Base-by-base conservation (phyloP, 2,329 filamentous ascomycete genomes). In the Aspergillus brunneoviolaceus region DNA sequence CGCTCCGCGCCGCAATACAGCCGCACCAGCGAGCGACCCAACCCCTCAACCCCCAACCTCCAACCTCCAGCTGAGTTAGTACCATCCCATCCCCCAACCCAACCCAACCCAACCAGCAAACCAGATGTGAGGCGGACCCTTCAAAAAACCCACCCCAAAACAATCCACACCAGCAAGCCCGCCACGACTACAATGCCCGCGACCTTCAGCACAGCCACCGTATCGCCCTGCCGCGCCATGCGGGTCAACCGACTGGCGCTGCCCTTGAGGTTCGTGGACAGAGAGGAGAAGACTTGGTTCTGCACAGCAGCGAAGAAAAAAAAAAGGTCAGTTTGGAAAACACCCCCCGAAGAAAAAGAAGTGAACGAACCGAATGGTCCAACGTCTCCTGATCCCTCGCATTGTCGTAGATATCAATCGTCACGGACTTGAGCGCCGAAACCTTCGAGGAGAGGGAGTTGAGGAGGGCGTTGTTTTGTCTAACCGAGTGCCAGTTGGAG, bases 391-490 rank as follows among this genome's bases (percentile, higher is more conserved):
- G 94, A 69, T 91, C 87, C 60, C 92, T 87, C 53, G 95, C 95
- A 75, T 95, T 92, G 79, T 98, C 93, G 84, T 98, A 97, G 72
- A 99, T 99, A 80, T 99, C 92, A 66, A 98, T 87, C 48, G 95
- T 99, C 54, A 99, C 92, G 76, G 90, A 91, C 72, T 94, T 92
- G 64, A 99, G 85, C 55, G 92, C 92, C 19, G 91, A 91, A 58
- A 98, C 93, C 80, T 99, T 99, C 66, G 87, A 85, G 16, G 90
- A 90, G 42, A 99, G 89, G 75, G 96, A 92, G 71, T 94, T 89
- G 59, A 99, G 90, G 69, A 94, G 92, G 67, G 91, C 88, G 79
- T 98, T 96, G 81, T 99, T 99, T 79, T 99, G 95, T 70, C 86
- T 87, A 64, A 33, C 63, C 59, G 23, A 23, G 23, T 23, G 35